Percentiles rank a stretch among this genome's conserved stretches.
Evolutionary conservation across 2,329 filamentous ascomycete species (phyloP).

Genomic region (Colletotrichum liaoningense): DNA sequence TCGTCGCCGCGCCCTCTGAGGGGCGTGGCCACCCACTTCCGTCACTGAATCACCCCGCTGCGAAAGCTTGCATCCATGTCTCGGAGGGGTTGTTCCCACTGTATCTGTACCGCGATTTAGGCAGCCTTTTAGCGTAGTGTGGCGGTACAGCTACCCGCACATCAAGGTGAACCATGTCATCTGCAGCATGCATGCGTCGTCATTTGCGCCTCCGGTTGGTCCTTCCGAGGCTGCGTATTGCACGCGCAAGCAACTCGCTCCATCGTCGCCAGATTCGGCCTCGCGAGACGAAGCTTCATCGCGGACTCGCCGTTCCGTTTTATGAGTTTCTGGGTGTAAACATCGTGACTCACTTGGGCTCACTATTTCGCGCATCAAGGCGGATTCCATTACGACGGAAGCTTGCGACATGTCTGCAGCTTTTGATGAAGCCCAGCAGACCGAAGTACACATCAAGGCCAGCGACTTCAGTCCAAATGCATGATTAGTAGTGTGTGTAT

Average conservation of each 20-base stretch:
- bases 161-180: conserved; percentile 30
- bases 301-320: neutral
- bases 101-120: conserved; percentile 27
- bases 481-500: conserved; percentile 28
- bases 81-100: conserved; percentile 30
- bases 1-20: neutral
- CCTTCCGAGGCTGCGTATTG: conserved; percentile 20
- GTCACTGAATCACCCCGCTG: conserved; percentile 20
- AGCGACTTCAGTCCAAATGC: neutral
- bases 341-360: no score
- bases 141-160: conserved; percentile 29
- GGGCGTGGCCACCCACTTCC: conserved; percentile 21
- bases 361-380: neutral
- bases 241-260: conserved; percentile 33
- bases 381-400: neutral
- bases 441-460: neutral
- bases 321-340: neutral
- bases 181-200: conserved; percentile 36
- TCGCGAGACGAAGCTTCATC: neutral
- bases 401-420: neutral
- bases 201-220: conserved; percentile 18
- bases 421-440: neutral
- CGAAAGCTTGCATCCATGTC: conserved; percentile 32
- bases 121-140: conserved; percentile 13
- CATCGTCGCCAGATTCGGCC: neutral